phyloP scores from a whole-genome alignment of 139 green algal species.

The Coelastrella sp. region DNA sequence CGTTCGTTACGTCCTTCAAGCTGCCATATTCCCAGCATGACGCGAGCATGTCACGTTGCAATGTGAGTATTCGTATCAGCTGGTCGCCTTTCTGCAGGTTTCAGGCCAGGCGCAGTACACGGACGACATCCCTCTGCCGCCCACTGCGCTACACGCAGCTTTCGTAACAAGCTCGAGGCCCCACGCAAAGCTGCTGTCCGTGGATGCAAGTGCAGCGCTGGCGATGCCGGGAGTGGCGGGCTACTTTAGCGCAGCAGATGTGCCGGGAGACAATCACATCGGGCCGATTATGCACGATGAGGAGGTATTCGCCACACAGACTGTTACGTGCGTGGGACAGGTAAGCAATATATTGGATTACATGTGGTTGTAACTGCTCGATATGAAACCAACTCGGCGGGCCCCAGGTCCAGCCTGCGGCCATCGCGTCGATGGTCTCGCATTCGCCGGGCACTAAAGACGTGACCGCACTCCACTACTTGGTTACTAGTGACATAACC shows the following conservation, averaged over 20 bases:
- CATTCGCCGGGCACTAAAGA: no score
- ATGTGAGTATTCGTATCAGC: no score
- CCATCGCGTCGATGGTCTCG: no score
- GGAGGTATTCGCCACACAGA: slow-evolving; percentile 89
- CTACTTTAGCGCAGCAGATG: slow-evolving; percentile 81
- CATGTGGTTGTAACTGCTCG: neutral
- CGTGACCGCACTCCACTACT: no score
- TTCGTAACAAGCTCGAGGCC: slow-evolving; percentile 85
- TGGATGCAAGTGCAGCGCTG: slow-evolving; percentile 81
- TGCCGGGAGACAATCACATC: slow-evolving; percentile 91
- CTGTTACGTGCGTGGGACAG: slow-evolving; percentile 92
- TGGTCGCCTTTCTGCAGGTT: slow-evolving; percentile 77
- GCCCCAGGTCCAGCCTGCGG: no score
- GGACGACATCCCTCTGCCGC: slow-evolving; percentile 89
- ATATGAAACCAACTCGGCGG: no score
- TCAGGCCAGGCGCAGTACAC: slow-evolving; percentile 92
- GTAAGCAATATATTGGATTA: slow-evolving; percentile 28
- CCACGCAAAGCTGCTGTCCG: slow-evolving; percentile 77
- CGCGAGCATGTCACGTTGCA: no score
- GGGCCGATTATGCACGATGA: slow-evolving; percentile 91
- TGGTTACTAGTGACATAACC: no score
- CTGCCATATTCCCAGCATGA: no score
- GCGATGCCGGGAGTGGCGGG: slow-evolving; percentile 69
- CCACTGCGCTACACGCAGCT: slow-evolving; percentile 79
- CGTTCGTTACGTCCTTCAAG: no score